Evolutionary conservation across 1,139 yeast species (phyloP), one percentile per base, ranked within the genome.

Genomic region (Geotrichum restrictum): DNA sequence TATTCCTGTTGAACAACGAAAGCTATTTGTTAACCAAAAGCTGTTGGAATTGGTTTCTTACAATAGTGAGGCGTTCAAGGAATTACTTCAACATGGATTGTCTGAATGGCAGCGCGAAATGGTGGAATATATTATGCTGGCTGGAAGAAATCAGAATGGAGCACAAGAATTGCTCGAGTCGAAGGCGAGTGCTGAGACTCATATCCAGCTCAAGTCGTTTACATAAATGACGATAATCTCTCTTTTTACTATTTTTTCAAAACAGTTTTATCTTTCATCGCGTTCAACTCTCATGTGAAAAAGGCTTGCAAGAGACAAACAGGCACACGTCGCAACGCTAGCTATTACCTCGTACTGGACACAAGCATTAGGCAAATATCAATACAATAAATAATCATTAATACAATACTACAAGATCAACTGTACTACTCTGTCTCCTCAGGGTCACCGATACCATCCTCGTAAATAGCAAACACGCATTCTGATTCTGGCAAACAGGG

Each of bases 391-490:
- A 37, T 18, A 37, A 36, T 16, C 22, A 37, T 18, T 18, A 18
- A 37, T 37, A 18, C 22, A 40, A 22, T 7, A n/a, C 10, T 40
- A 2, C 11, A 22, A 40, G n/a, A 21, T n/a, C 14, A 37, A 11
- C 16, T 8, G 13, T 8, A 40, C 31, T 22, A 22, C 32, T 40
- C 32, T 11, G 31, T 24, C 40, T 83, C 84, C 62, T 83, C 80
- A 49, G 98, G 98, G 71, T 93, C 99, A 56, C 96, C 96, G 59
- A 93, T 85, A 55, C 99, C 98, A 64, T 93, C 97, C 65, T 89
- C 96, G 65, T 91, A 91, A 59, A 93, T 88, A 14, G 96, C 98
- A 74, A 93, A 93, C 13, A 89, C 85, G 63, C 96, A 87, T 62
- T 93, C 98, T 54, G 94, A 83, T 66, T 93, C 98, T 0, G 98